phyloP scores from a whole-genome alignment of 2,329 filamentous ascomycete species.

The Periconia digitata region DNA sequence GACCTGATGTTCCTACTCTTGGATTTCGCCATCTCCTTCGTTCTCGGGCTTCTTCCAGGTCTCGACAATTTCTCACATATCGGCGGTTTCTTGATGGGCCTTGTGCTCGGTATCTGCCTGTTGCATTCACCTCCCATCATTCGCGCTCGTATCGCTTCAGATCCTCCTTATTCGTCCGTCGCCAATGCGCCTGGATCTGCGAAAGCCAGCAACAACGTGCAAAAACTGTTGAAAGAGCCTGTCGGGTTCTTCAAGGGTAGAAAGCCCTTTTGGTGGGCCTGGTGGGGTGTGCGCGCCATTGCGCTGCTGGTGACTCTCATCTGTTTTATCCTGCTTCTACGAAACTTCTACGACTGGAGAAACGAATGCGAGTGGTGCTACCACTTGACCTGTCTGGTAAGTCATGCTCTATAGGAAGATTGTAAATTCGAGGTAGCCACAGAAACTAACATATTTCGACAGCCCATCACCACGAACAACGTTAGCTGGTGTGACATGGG shows the following conservation, averaged over 20 bases:
- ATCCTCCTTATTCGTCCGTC: conserved; percentile 71
- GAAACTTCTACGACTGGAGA: conserved; percentile 85
- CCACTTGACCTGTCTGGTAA: conserved; percentile 88
- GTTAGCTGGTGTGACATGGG: conserved; percentile 42
- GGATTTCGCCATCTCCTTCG: conserved; percentile 87
- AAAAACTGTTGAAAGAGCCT: conserved; percentile 52
- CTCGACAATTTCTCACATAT: conserved; percentile 98
- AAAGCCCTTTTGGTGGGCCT: conserved; percentile 94
- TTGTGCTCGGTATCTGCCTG: conserved; percentile 82
- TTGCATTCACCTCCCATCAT: conserved; percentile 85
- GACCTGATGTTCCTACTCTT: conserved; percentile 86
- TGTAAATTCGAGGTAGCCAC: no score
- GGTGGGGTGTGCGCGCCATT: conserved; percentile 85
- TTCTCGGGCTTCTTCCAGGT: conserved; percentile 85
- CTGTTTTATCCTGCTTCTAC: conserved; percentile 81
- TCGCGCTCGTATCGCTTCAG: conserved; percentile 69
- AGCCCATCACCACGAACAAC: conserved; percentile 27
- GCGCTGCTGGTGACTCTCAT: conserved; percentile 79
- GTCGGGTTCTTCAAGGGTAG: conserved; percentile 85
- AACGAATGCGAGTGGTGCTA: conserved; percentile 89
- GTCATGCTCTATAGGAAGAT: no score
- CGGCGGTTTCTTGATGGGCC: conserved; percentile 89
- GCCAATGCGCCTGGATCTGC: conserved; percentile 22
- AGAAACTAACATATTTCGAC: no score
- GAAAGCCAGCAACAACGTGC: conserved; percentile 27